A percentile compares a stretch with the other conserved stretches of the same genome.
phyloP scores from a whole-genome alignment of 1,139 yeast species.

The Debaryomyces subglobosus region DNA sequence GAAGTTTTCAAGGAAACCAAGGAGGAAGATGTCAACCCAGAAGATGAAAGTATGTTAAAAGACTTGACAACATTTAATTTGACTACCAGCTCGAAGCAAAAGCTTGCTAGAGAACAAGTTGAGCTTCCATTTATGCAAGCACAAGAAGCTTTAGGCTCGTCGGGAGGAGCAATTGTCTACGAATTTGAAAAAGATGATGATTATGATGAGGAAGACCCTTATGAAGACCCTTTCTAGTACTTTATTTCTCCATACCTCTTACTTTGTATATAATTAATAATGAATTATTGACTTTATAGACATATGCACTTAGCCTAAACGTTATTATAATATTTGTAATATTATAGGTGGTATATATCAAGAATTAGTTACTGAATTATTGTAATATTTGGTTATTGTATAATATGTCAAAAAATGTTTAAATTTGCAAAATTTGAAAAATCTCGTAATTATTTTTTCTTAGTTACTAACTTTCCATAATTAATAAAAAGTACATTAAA shows the following conservation, averaged over 20 bases:
- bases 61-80: conserved; percentile 87
- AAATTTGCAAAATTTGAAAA: not conserved
- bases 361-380: not conserved
- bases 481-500: no score
- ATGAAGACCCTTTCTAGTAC: conserved; percentile 83
- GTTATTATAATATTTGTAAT: not conserved
- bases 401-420: not conserved
- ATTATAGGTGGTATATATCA: not conserved
- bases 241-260: not conserved
- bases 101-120: conserved; percentile 77
- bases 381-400: not conserved
- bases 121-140: conserved; percentile 90
- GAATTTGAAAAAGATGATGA: conserved; percentile 86
- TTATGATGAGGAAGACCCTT: conserved; percentile 96
- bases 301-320: not conserved
- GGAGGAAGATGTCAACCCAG: conserved; percentile 27
- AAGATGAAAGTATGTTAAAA: conserved; percentile 54
- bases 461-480: no score
- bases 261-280: not conserved
- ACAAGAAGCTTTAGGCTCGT: conserved; percentile 71
- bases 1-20: conserved; percentile 34
- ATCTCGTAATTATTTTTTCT: no score
- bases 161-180: conserved; percentile 87
- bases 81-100: conserved; percentile 73
- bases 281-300: not conserved